phyloP scores from a whole-genome alignment of 2,329 filamentous ascomycete genomes.

The Cercospora zeina region DNA sequence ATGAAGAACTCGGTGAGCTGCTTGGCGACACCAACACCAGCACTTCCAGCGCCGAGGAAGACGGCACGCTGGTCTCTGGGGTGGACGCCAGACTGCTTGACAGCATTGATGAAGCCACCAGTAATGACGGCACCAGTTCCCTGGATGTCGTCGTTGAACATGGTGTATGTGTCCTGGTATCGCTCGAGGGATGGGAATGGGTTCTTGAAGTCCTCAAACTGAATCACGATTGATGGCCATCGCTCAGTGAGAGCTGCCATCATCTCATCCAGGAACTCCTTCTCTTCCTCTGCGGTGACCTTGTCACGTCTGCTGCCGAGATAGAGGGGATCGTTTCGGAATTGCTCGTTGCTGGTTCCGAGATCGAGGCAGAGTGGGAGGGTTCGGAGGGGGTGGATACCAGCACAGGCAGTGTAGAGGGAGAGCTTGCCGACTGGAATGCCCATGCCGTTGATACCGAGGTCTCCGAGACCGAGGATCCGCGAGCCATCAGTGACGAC shows the following conservation, averaged over 20 bases:
- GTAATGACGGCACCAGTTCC: slow-evolving; percentile 94
- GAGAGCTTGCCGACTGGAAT: slow-evolving; percentile 97
- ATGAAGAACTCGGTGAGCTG: slow-evolving; percentile 98
- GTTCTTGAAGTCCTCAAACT: slow-evolving; percentile 98
- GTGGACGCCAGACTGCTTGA: slow-evolving; percentile 82
- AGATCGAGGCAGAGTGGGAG: slow-evolving; percentile 64
- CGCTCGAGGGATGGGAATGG: slow-evolving; percentile 91
- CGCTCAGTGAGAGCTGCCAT: slow-evolving; percentile 85
- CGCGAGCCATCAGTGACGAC: slow-evolving; percentile 95
- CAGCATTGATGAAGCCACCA: slow-evolving; percentile 72
- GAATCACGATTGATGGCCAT: slow-evolving; percentile 73
- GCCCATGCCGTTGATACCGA: slow-evolving; percentile 95
- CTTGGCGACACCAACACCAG: slow-evolving; percentile 95
- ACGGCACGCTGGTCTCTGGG: slow-evolving; percentile 89
- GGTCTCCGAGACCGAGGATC: slow-evolving; percentile 87
- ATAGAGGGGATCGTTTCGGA: slow-evolving; percentile 81
- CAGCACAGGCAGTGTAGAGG: slow-evolving; percentile 91
- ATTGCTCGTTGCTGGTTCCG: slow-evolving; percentile 63
- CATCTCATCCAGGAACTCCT: slow-evolving; percentile 94
- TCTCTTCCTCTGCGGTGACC: slow-evolving; percentile 73
- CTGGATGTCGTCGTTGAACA: slow-evolving; percentile 99
- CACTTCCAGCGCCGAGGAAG: slow-evolving; percentile 93
- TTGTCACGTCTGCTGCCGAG: slow-evolving; percentile 85
- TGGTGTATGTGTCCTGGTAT: slow-evolving; percentile 85
- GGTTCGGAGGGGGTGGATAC: slow-evolving; percentile 76